Evolutionary conservation across 2,329 filamentous ascomycete genomes (phyloP).

Genomic region (Penicillium sp.): DNA sequence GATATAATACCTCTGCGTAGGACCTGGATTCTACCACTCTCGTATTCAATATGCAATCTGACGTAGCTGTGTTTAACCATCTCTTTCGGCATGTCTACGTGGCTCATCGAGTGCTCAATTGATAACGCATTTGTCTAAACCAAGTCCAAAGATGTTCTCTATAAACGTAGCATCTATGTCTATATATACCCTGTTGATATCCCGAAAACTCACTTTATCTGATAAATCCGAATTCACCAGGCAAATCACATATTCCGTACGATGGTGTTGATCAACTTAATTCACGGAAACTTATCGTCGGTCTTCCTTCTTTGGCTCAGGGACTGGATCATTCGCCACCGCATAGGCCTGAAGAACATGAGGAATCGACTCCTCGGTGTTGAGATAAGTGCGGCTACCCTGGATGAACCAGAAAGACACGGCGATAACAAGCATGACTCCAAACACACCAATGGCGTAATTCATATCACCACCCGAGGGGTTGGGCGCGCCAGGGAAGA

Average conservation of each 20-base stretch:
- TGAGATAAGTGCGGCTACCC: slow-evolving; percentile 40
- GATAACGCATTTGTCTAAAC: too few relatives aligned
- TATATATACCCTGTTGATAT: not conserved
- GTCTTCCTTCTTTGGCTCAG: slow-evolving; percentile 5
- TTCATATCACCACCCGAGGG: slow-evolving; percentile 53
- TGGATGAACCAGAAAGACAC: slow-evolving; percentile 51
- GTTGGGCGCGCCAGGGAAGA: slow-evolving; percentile 49
- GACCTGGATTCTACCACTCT: too few relatives aligned
- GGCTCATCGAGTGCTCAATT: too few relatives aligned
- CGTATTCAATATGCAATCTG: too few relatives aligned
- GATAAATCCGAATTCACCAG: not conserved
- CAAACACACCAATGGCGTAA: slow-evolving; percentile 56
- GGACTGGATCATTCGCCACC: slow-evolving; percentile 2
- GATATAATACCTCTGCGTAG: too few relatives aligned
- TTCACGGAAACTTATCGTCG: not conserved
- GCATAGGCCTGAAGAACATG: slow-evolving; percentile 16
- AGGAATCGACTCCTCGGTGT: slow-evolving; percentile 20
- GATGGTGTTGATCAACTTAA: not conserved
- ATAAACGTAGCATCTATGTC: not conserved
- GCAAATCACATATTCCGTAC: not conserved
- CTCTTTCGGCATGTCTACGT: too few relatives aligned
- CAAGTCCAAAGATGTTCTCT: too few relatives aligned
- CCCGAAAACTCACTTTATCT: not conserved
- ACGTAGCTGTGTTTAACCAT: too few relatives aligned
- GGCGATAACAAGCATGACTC: slow-evolving; percentile 52